phyloP scores from a whole-genome alignment of 2,329 filamentous ascomycete species.

The Colletotrichum melonis region DNA sequence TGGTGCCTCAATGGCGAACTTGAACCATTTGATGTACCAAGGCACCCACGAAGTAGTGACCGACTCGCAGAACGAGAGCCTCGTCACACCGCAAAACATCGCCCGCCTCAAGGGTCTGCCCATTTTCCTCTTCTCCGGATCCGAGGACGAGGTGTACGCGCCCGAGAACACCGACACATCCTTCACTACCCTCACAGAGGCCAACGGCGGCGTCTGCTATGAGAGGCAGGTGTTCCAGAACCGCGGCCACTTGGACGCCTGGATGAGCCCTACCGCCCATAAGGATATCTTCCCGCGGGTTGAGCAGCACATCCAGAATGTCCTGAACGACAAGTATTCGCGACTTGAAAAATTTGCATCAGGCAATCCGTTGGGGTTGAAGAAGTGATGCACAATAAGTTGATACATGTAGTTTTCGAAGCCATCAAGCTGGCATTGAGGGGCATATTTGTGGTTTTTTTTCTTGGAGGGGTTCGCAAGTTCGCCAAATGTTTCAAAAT shows the following conservation, averaged over 20 bases:
- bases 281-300: conserved; percentile 40
- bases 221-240: conserved; percentile 40
- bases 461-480: background rate
- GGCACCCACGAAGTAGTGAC: conserved; percentile 62
- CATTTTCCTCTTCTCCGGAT: conserved; percentile 37
- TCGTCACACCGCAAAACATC: conserved; percentile 22
- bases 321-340: background rate
- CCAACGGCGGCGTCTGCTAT: conserved; percentile 39
- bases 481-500: background rate
- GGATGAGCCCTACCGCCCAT: conserved; percentile 40
- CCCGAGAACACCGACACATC: conserved; percentile 41
- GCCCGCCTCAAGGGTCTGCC: conserved; percentile 24
- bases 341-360: background rate
- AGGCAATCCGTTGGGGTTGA: background rate
- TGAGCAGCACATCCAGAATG: conserved; percentile 17
- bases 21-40: conserved; percentile 67
- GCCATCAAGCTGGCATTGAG: background rate
- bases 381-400: background rate
- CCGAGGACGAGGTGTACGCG: conserved; percentile 38
- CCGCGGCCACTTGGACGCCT: conserved; percentile 41
- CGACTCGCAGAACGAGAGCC: conserved; percentile 2
- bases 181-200: conserved; percentile 39
- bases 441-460: background rate
- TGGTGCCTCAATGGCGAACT: conserved; percentile 69
- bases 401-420: background rate